Conservation (phyloP, 495 filamentous ascomycete species). For the Pseudomonodictys pantanalensis region DNA sequence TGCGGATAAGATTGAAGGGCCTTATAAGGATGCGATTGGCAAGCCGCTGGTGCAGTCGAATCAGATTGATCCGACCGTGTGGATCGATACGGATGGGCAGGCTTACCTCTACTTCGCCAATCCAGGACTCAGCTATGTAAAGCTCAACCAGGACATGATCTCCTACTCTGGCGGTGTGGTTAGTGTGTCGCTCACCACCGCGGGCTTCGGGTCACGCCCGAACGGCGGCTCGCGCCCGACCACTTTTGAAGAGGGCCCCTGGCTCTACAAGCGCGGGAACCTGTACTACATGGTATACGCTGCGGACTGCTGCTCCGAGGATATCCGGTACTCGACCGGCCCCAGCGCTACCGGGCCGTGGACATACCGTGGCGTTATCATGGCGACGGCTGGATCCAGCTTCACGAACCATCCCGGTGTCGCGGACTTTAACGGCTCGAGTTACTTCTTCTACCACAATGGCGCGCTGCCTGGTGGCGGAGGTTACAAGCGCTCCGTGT, state of each 20-base stretch:
- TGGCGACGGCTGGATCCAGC: not conserved
- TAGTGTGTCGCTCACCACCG: not conserved
- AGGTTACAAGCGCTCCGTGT: not conserved
- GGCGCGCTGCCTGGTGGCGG: not conserved
- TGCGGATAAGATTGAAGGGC: not conserved
- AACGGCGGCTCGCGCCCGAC: not conserved
- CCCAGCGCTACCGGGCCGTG: not conserved
- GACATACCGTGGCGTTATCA: not conserved
- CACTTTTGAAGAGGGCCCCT: not conserved
- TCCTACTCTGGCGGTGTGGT: not conserved
- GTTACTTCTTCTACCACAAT: conserved; percentile 1
- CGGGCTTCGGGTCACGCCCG: not conserved
- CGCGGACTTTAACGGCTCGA: not conserved
- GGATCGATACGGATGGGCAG: not conserved
- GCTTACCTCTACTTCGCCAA: not conserved
- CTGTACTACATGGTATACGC: conserved; percentile 1
- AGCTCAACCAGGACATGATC: not conserved
- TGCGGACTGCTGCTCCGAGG: not conserved
- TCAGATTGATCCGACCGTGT: not conserved
- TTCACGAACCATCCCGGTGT: not conserved
- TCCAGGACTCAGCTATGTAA: not conserved
- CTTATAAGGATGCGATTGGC: not conserved
- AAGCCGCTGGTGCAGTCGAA: not conserved
- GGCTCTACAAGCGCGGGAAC: not conserved
- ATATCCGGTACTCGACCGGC: not conserved